These are phyloP conservation scores for Daldinia sp. DNA, from an alignment of 2,329 filamentous ascomycete species.

Conservation along the genomic window DNA sequence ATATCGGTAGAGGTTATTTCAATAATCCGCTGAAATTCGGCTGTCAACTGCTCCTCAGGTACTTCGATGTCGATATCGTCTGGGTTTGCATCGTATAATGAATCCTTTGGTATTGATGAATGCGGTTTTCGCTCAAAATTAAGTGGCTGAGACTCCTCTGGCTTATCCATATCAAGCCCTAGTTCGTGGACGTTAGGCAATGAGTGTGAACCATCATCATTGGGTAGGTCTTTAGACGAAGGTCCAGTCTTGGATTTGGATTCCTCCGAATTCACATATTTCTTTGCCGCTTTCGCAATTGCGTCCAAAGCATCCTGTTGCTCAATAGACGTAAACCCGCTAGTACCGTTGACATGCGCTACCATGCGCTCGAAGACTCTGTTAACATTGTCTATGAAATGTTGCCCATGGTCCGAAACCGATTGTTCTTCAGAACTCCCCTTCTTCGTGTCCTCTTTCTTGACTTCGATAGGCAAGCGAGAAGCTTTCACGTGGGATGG, in stretches of 20 bases:
- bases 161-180: constrained; percentile 6
- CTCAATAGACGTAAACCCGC: constrained; percentile 44
- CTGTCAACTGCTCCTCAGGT: constrained; percentile 54
- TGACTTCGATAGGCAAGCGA: constrained; percentile 44
- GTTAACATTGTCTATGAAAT: constrained; percentile 57
- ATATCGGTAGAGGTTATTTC: constrained; percentile 33
- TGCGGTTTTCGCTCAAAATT: constrained; percentile 19
- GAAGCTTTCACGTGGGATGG: constrained; percentile 55
- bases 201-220: constrained; percentile 9
- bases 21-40: constrained; percentile 45
- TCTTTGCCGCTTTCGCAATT: constrained; percentile 64
- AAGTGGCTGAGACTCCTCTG: constrained; percentile 8
- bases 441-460: constrained; percentile 45
- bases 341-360: constrained; percentile 55
- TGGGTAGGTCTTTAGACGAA: background rate
- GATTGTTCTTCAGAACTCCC: constrained; percentile 42
- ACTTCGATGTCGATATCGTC: constrained; percentile 66
- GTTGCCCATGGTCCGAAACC: constrained; percentile 41
- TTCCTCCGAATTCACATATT: constrained; percentile 61
- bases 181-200: constrained; percentile 15
- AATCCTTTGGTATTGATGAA: constrained; percentile 40
- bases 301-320: constrained; percentile 63
- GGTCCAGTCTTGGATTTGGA: constrained; percentile 35
- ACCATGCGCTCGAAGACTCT: constrained; percentile 59
- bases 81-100: constrained; percentile 52